Evolutionary conservation across 2,329 filamentous ascomycete species (phyloP).

Genomic region (Torrubiellomyces zombiae): DNA sequence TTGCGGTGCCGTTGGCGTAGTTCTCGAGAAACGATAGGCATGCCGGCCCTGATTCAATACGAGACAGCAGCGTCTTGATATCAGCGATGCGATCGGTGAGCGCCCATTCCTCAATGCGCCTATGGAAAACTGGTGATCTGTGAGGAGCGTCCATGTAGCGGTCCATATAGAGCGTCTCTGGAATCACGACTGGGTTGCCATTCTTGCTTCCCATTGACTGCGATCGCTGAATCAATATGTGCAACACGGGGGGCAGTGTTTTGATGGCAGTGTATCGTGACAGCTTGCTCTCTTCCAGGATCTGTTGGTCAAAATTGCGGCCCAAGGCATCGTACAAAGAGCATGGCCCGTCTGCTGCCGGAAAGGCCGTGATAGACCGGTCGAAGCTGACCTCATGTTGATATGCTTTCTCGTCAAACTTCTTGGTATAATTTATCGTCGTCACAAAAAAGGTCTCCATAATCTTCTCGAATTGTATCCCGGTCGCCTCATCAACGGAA

Average conservation of each 20-base stretch:
- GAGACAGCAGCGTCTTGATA: constrained; percentile 26
- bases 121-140: constrained; percentile 42
- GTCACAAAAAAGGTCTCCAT: constrained; percentile 53
- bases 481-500: constrained; percentile 41
- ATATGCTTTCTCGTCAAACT: constrained; percentile 25
- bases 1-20: constrained; percentile 9
- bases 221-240: constrained; percentile 76
- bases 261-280: constrained; percentile 55
- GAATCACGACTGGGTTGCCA: constrained; percentile 60
- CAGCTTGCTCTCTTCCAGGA: constrained; percentile 47
- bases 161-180: constrained; percentile 70
- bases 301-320: constrained; percentile 66
- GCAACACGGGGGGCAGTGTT: constrained; percentile 66
- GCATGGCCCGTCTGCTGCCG: constrained; percentile 28
- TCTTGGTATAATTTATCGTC: constrained; percentile 42
- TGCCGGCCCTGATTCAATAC: constrained; percentile 10
- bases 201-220: constrained; percentile 62
- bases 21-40: constrained; percentile 13
- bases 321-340: constrained; percentile 76
- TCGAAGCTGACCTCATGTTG: constrained; percentile 38
- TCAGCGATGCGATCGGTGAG: constrained; percentile 47
- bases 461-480: constrained; percentile 67
- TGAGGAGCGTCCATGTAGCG: constrained; percentile 61
- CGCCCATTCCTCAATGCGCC: constrained; percentile 57
- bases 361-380: constrained; percentile 43